Percentiles rank a stretch among this genome's conserved stretches.
phyloP scores from a whole-genome alignment of 768 basidiomycete species.

The Termitomyces titanicus region DNA sequence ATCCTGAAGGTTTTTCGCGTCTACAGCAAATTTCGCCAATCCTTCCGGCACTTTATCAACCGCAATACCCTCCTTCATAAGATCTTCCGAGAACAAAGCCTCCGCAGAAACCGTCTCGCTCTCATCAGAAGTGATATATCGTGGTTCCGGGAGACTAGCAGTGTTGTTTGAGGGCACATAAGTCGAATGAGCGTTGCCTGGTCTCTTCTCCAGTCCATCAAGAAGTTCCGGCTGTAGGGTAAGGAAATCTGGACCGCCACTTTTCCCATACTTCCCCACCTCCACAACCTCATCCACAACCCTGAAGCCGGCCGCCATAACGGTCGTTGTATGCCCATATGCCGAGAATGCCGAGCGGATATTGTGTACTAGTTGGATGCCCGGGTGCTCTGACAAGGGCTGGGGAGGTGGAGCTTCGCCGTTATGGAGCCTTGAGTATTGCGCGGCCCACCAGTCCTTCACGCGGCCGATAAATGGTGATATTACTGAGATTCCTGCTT shows the following conservation, averaged over 20 bases:
- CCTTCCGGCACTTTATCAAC: conserved; percentile 34
- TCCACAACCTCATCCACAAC: conserved; percentile 29
- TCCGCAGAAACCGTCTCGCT: conserved; percentile 13
- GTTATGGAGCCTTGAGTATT: conserved; percentile 7
- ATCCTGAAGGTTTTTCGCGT: conserved; percentile 27
- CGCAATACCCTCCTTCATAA: conserved; percentile 23
- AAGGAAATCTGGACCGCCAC: conserved; percentile 27
- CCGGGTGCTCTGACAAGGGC: conserved; percentile 26
- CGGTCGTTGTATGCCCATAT: conserved; percentile 22
- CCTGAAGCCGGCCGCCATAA: conserved; percentile 35
- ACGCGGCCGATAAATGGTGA: conserved; percentile 37
- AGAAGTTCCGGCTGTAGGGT: conserved; percentile 32
- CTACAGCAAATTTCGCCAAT: conserved; percentile 29
- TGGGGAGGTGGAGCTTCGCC: conserved; percentile 8
- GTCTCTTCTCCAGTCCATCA: conserved; percentile 18
- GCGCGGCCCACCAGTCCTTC: conserved; percentile 33
- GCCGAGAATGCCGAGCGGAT: conserved; percentile 23
- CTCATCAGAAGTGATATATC: conserved; percentile 8
- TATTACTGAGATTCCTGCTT: conserved; percentile 30
- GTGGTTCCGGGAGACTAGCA: conserved; percentile 3
- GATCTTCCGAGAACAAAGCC: conserved; percentile 19
- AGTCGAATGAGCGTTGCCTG: conserved; percentile 2
- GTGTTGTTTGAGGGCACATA: neutral
- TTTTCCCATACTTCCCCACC: conserved; percentile 21
- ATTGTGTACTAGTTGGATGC: conserved; percentile 25